Base-by-base conservation (phyloP, 2,329 filamentous ascomycete species). In the Dryadomyces quercus-mongolicae region DNA sequence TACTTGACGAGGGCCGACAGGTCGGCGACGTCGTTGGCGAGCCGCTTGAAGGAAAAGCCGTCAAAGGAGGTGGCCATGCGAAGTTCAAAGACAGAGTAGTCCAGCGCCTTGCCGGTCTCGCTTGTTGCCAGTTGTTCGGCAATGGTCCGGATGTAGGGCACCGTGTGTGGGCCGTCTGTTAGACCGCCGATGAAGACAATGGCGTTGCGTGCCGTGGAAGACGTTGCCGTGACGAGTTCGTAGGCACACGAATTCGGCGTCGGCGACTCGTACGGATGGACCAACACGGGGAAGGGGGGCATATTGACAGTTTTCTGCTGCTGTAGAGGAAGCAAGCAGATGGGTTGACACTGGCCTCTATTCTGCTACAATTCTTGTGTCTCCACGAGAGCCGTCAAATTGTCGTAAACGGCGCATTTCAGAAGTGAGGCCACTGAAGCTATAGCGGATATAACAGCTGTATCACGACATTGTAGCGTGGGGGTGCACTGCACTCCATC, bases 121-220 rank as follows among this genome's bases (percentile, higher is more conserved):
- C 63, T 57, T 7, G 66, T 58, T 5, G 66, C 69, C 5, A 80
- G 64, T 50, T 66, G 65, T 43, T 66, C 64, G 15, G 77, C 74
- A 54, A 82, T 66, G 1, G 65, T 63, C 5, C 72, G 71, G 49
- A 74, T 69, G 56, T 85, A 87, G 1, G 74, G 69, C 9, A 85
- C 75, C 0, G 81, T 82, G 58, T 85, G 78, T 56, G 85, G 78
- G 1, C 84, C 84, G 65, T 88, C 86, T 42, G 76, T 76, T 16
- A 90, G 76, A 40, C 86, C 86, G 57, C 83, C 84, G 58, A 88
- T 75, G 68, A 85, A 86, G 57, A 89, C 67, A 53, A 89, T 67
- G 3, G 81, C 82, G 66, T 87, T 81, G 9, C 48, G 53, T 6
- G 57, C 54, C 2, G 31, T n/a, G 34, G 55, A 21, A 2, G 59